These are phyloP conservation scores for Eutrema salsugineum DNA, from an alignment of 441 rosid species.

Conservation along the genomic window DNA sequence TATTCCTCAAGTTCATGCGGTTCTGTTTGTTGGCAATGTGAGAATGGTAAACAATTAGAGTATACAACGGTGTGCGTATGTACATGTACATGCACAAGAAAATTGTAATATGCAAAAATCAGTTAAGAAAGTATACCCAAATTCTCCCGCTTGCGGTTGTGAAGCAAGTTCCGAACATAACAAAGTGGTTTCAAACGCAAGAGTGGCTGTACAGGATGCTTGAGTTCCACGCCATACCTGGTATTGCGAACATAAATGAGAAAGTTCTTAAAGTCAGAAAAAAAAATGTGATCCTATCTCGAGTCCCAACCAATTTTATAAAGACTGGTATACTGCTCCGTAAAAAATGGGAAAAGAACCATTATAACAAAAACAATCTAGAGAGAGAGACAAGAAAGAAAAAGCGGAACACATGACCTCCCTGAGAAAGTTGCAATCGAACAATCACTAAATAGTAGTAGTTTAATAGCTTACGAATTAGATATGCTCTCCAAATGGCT, in stretches of 20 bases:
- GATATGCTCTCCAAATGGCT: slow-evolving; percentile 51
- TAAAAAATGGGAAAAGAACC: neutral
- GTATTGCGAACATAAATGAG: slow-evolving; percentile 27
- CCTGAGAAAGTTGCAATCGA: slow-evolving; percentile 10
- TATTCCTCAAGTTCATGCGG: slow-evolving; percentile 72
- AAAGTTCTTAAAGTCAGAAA: slow-evolving; percentile 12
- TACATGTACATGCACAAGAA: slow-evolving; percentile 7
- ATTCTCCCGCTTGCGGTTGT: slow-evolving; percentile 57
- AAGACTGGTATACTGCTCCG: slow-evolving; percentile 5
- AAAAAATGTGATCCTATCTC: neutral
- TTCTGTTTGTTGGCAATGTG: slow-evolving; percentile 44
- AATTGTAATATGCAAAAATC: slow-evolving; percentile 18
- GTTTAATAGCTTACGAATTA: slow-evolving; percentile 48
- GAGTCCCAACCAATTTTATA: neutral
- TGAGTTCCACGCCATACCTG: slow-evolving; percentile 69
- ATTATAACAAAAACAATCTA: neutral
- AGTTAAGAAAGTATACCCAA: slow-evolving; percentile 47
- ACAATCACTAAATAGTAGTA: slow-evolving; percentile 10
- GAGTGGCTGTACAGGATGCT: slow-evolving; percentile 71
- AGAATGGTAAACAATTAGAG: slow-evolving; percentile 5
- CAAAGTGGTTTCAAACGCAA: slow-evolving; percentile 75
- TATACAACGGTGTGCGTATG: neutral
- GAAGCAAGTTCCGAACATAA: slow-evolving; percentile 78
- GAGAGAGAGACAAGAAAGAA: neutral
- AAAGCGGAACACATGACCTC: slow-evolving; percentile 13